Evolutionary conservation across 1,139 yeast species (phyloP), one percentile per base, ranked within the genome.

Genomic region (Saccharomyces hybrid): DNA sequence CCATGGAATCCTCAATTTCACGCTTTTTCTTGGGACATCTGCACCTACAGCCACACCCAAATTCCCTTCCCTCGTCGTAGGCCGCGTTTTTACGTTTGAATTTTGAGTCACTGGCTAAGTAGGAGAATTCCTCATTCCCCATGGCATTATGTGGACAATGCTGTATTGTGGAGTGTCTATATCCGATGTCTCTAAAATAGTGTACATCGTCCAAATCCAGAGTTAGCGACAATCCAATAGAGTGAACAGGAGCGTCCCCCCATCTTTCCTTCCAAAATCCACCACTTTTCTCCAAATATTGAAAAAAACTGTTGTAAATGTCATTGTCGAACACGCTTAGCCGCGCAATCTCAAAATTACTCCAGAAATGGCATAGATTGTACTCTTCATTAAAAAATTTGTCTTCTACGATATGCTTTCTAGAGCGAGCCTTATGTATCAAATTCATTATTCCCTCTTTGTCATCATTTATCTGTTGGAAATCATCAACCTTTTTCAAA

Each of bases 201-300:
- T 90, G 97, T 11, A 90, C 74, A 55, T 89, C 88, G 4, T 80
- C 73, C 2, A 83, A 67, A 53, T 84, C 77, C 49, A 89, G 72
- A 64, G 85, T 75, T 78, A 90, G 76, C 0, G 89, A 95, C 5
- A 86, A 79, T 0, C 93, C 97, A 25, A 90, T 72, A 1, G 96
- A 85, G 68, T 89, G 97, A 2, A 90, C 82, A 0, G 96, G 96
- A 0, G 96, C 96, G 74, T 90, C 97, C 1, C 97, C 97, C 96
- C 96, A 90, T 64, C 96, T 73, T 67, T 90, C 96, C 53, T 78
- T 78, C 76, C 83, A 88, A 65, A 90, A 90, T 0, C 97, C 97
- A 8, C 91, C 89, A 11, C 83, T 76, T 11, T 69, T 54, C 55
- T 90, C 96, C 53, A 90, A 71, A 59, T 76, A 81, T 41, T 82